phyloP scores from a whole-genome alignment of 169 alveolate species.

The Babesia gibsoni region DNA sequence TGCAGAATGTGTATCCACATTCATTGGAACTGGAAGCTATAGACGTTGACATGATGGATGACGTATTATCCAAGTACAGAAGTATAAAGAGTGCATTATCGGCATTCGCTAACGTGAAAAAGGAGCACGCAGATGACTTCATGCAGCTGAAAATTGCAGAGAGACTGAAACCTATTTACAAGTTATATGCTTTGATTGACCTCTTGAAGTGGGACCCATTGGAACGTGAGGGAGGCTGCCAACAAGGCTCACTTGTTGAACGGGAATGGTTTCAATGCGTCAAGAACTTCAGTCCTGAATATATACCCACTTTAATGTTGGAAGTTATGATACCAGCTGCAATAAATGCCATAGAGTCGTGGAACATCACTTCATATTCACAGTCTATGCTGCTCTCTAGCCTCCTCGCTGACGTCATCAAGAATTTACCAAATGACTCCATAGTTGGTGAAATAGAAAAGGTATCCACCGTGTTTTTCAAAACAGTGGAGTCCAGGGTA shows the following conservation, averaged over 20 bases:
- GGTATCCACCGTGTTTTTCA: constrained; percentile 7
- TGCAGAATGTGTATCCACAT: constrained; percentile 12
- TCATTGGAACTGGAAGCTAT: background rate
- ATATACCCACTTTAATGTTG: constrained; percentile 8
- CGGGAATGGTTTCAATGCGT: constrained; percentile 43
- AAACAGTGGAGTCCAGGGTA: constrained; percentile 12
- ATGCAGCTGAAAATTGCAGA: constrained; percentile 9
- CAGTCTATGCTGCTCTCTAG: constrained; percentile 11
- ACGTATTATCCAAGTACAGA: constrained; percentile 6
- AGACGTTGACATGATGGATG: background rate
- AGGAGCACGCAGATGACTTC: constrained; percentile 7
- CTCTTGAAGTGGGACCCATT: constrained; percentile 47
- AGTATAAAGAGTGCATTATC: background rate
- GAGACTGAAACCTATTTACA: constrained; percentile 10
- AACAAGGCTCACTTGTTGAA: background rate
- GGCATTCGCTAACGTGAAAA: background rate
- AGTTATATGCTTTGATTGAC: constrained; percentile 20
- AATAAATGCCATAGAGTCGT: constrained; percentile 39
- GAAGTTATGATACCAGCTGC: constrained; percentile 31
- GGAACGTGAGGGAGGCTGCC: background rate
- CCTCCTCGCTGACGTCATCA: background rate
- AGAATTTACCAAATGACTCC: constrained; percentile 1
- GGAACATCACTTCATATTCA: constrained; percentile 7
- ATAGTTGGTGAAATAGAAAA: constrained; percentile 1
- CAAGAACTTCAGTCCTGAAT: constrained; percentile 9